Evolutionary conservation across 805 yeast species (phyloP).

Genomic region (Metschnikowia colocasiae): DNA sequence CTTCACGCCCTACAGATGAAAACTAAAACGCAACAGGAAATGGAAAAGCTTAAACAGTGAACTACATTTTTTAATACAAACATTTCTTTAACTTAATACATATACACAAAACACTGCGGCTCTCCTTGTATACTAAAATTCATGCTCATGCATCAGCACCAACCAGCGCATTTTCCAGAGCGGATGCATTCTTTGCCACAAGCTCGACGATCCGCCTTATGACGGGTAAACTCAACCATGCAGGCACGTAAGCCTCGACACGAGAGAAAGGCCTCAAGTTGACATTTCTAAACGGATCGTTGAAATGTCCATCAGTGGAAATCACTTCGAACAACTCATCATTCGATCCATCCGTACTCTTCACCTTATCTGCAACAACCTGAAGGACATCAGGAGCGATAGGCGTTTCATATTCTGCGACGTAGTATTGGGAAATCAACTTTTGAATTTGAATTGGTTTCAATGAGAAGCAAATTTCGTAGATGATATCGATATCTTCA

Average conservation of each 20-base stretch:
- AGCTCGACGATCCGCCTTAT: constrained; percentile 86
- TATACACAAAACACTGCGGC: neutral
- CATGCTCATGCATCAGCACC: constrained; percentile 3
- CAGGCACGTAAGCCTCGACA: constrained; percentile 90
- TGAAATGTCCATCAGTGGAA: constrained; percentile 69
- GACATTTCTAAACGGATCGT: constrained; percentile 77
- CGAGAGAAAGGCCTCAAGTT: constrained; percentile 73
- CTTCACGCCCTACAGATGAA: constrained; percentile 86
- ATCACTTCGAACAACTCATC: constrained; percentile 69
- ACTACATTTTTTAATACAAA: neutral
- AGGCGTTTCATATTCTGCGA: constrained; percentile 94
- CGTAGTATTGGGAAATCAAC: constrained; percentile 79
- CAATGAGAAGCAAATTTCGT: constrained; percentile 91
- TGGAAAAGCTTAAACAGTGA: constrained; percentile 12
- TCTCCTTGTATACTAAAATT: neutral
- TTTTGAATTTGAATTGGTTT: constrained; percentile 95
- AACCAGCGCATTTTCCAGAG: constrained; percentile 43
- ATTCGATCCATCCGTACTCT: constrained; percentile 48
- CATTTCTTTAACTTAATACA: neutral
- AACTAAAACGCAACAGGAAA: constrained; percentile 69
- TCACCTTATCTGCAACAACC: constrained; percentile 76
- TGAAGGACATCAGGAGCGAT: constrained; percentile 76
- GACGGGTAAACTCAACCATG: constrained; percentile 85
- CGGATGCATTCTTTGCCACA: constrained; percentile 78
- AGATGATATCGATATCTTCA: constrained; percentile 86